Conservation (phyloP, 805 yeast species). For the Ogataea ganodermae region DNA sequence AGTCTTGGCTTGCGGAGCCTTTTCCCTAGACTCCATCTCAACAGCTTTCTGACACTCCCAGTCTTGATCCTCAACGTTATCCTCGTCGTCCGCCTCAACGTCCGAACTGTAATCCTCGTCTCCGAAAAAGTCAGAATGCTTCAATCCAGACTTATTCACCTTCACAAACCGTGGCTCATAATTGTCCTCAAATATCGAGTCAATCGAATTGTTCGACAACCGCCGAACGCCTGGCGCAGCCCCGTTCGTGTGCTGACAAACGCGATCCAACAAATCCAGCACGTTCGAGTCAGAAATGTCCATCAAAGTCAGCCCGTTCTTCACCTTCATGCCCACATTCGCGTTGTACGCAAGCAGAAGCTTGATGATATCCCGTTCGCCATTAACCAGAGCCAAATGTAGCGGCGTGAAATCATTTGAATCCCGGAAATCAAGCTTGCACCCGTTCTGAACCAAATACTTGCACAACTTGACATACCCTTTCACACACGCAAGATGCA, state of each 20-base stretch:
- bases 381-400: conserved; percentile 80
- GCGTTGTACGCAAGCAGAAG: conserved; percentile 67
- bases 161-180: conserved; percentile 24
- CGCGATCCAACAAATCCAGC: conserved; percentile 34
- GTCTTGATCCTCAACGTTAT: conserved; percentile 16
- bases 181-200: conserved; percentile 27
- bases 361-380: conserved; percentile 66
- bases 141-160: conserved; percentile 22
- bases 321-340: conserved; percentile 50
- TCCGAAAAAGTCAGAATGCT: conserved; percentile 21
- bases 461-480: conserved; percentile 65
- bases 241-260: conserved; percentile 6
- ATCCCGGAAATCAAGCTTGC: conserved; percentile 72
- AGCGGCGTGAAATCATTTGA: conserved; percentile 83
- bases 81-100: conserved; percentile 28
- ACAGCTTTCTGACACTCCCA: conserved; percentile 8
- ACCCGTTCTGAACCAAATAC: conserved; percentile 63
- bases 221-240: conserved; percentile 18
- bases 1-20: conserved; percentile 9
- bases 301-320: conserved; percentile 47
- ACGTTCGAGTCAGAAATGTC: conserved; percentile 45
- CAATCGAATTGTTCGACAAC: conserved; percentile 33
- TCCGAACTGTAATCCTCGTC: conserved; percentile 15
- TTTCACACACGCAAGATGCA: conserved; percentile 81
- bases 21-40: background rate